A percentile compares a stretch with the other conserved stretches of the same genome.
phyloP scores from a whole-genome alignment of 345 rosid genomes.

The Rhizophora mangle region DNA sequence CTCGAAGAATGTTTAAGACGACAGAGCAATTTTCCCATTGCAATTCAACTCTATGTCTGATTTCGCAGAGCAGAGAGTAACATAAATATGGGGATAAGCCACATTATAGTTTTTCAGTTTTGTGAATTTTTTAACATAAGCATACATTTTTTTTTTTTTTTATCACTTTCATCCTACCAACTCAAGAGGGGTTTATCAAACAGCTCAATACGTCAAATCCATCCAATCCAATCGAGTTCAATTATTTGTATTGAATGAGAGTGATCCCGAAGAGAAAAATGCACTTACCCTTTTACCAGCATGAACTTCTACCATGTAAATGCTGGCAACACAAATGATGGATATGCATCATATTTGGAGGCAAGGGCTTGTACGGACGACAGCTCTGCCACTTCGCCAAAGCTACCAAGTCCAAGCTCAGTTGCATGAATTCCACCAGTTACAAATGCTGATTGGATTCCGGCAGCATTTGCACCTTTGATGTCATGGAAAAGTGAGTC shows the following conservation, averaged over 20 bases:
- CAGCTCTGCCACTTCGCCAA: constrained; percentile 56
- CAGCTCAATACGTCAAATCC: too few species aligned
- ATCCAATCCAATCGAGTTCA: too few species aligned
- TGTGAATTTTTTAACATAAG: too few species aligned
- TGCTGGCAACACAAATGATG: constrained; percentile 65
- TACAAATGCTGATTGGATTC: constrained; percentile 63
- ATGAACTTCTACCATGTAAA: constrained; percentile 53
- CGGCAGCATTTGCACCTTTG: constrained; percentile 81
- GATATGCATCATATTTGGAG: constrained; percentile 57
- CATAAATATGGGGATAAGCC: too few species aligned
- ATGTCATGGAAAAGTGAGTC: constrained; percentile 94
- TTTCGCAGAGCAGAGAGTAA: too few species aligned
- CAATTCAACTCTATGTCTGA: too few species aligned
- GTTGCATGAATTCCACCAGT: constrained; percentile 76
- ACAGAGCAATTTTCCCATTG: too few species aligned
- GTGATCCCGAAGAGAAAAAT: background rate
- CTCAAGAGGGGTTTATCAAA: too few species aligned
- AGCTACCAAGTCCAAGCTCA: constrained; percentile 66
- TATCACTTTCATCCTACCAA: too few species aligned
- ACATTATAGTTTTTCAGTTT: too few species aligned
- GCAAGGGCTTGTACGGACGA: constrained; percentile 57
- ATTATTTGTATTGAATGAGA: background rate
- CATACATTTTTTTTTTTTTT: too few species aligned
- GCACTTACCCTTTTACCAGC: constrained; percentile 19
- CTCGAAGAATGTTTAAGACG: too few species aligned